Evolutionary conservation across 352 stramenopile species (phyloP), one percentile per base, ranked within the genome.

Genomic region (Thraustotheca clavata): DNA sequence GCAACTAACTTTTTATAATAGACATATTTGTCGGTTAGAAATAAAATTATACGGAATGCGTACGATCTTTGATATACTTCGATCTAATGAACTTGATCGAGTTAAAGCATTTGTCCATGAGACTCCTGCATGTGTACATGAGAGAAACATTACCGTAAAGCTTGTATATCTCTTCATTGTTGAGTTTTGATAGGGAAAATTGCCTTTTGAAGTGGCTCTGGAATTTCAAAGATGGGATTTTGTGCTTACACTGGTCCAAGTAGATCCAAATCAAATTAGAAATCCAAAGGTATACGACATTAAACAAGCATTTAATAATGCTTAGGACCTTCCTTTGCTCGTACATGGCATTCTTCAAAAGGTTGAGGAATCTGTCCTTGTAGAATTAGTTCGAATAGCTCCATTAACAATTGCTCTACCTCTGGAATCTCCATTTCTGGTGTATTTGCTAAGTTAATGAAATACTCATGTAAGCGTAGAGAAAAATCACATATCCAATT

Each of bases 211-310:
- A 20, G 57, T 65, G 38, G 57, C 57, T 4, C 31, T 48, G 16
- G 57, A 65, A 14, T 54, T 27, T 26, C 46, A 65, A 33, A 40
- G 57, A 12, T 65, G 57, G 57, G 57, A 65, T 26, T 47, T 65
- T 27, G 57, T 65, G 12, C 3, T 65, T 8, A 33, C 38, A 18
- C 38, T 65, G n/a, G 27, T 65, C 18, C 57, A 26, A 6, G 36
- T 26, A 20, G 57, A 65, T 26, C 38, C 57, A 8, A 11, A 27
- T 9, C 39, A 55, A 7, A 35, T 65, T 16, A n/a, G 16, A 26
- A 6, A 26, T 8, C 9, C 22, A 16, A 50, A 54, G 11, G 57
- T 65, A 65, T 33, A 20, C 31, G 2, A 62, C 18, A 49, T 57
- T 27, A 2, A 31, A 60, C 40, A 49, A 6, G 52, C 29, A 54